Conservation (phyloP, 768 basidiomycete species). For the Leccinum incarnatum region DNA sequence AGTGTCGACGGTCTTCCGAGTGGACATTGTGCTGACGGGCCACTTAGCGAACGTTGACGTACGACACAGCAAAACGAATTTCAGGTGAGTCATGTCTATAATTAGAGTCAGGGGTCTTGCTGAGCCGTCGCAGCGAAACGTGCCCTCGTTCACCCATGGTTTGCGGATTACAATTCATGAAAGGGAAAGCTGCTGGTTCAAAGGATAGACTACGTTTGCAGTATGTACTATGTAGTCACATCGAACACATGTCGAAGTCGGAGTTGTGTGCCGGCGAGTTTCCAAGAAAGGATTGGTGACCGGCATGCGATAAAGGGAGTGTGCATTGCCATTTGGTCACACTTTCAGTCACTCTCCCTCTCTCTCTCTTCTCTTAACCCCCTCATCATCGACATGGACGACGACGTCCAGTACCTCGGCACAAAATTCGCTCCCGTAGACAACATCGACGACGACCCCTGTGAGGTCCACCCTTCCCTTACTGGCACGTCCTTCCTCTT, state of each 20-base stretch:
- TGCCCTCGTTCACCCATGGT: conserved; percentile 49
- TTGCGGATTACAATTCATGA: conserved; percentile 45
- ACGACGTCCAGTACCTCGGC: conserved; percentile 62
- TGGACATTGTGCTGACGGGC: conserved; percentile 1
- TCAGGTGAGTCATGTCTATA: conserved; percentile 56
- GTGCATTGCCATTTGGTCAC: conserved; percentile 34
- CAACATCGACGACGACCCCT: conserved; percentile 29
- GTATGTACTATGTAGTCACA: conserved; percentile 13
- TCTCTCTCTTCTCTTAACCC: conserved; percentile 9
- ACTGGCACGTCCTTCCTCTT: conserved; percentile 39
- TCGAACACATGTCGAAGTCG: neutral
- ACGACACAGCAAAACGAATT: conserved; percentile 89
- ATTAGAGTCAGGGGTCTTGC: neutral
- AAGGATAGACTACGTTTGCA: conserved; percentile 26
- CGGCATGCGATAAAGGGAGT: conserved; percentile 28
- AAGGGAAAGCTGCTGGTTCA: conserved; percentile 12
- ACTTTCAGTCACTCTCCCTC: conserved; percentile 12
- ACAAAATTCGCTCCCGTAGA: conserved; percentile 32
- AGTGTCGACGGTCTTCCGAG: conserved; percentile 9
- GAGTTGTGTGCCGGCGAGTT: conserved; percentile 18
- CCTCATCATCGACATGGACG: conserved; percentile 40
- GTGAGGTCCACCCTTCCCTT: conserved; percentile 30
- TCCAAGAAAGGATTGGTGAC: conserved; percentile 24
- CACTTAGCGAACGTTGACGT: conserved; percentile 63
- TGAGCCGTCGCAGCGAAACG: conserved; percentile 49